Evolutionary conservation across 176 grass and related monocot species (phyloP), one percentile per base, ranked within the genome.

Genomic region (Thinopyrum elongatum): DNA sequence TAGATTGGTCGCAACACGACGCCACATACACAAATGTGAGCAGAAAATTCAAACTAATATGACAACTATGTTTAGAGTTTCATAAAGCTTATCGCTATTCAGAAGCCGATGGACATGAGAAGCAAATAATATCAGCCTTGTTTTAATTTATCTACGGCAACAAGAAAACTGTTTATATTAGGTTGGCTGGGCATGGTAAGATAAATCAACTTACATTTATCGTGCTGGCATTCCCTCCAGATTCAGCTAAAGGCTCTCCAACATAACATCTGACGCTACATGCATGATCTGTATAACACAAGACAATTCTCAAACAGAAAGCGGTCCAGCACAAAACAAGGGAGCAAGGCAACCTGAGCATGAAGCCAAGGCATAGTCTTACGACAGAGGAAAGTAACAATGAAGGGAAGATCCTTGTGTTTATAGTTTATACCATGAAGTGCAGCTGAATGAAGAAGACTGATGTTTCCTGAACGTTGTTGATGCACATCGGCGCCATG

Each of bases 401-500:
- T 1, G 21, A 72, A 72, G 12, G 33, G 30, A 21, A 10, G 65
- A 68, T 68, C 29, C 16, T 34, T 21, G 2, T 26, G 21, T 71
- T 35, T 12, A 23, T 71, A 71, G 21, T 71, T 35, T 12, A 23
- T 71, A 71, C 34, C 68, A 39, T 4, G 26, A 47, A n/a, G 6
- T 41, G 49, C 63, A 85, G 74, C 63, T 22, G 46, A 17, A 68
- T 78, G 84, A 8, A 85, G 64, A 69, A 70, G 31, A 30, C 15
- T 42, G 16, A 41, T 6, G 39, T 47, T 47, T 47, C 44, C 49
- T 23, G 67, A 38, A 21, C 67, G 62, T 31, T 29, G 13, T 1
- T 22, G 7, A n/a, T 85, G 61, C 74, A 85, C 8, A 85, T 85
- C n/a, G 55, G 61, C 74, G 5, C 83, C 83, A 14, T 85, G 83